Percentiles rank a stretch among this genome's conserved stretches.
phyloP scores from a whole-genome alignment of 208 protist genomes.

The Naegleria fowleri region DNA sequence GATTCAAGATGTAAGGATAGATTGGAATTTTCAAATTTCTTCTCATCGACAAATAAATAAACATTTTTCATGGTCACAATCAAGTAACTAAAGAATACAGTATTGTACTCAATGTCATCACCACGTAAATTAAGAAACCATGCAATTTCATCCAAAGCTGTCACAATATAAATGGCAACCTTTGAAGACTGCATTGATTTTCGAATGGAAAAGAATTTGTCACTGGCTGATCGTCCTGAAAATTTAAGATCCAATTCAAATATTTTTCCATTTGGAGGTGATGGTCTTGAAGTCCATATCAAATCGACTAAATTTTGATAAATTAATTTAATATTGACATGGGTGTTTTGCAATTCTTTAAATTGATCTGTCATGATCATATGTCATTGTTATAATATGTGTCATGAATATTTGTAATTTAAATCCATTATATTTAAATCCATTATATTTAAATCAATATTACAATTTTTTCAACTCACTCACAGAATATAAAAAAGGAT shows the following conservation, averaged over 20 bases:
- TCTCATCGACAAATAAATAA: constrained; percentile 39
- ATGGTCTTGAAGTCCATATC: constrained; percentile 24
- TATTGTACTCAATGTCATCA: constrained; percentile 71
- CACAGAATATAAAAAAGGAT: constrained; percentile 54
- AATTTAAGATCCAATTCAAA: constrained; percentile 61
- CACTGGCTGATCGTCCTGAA: constrained; percentile 54
- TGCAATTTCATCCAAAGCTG: constrained; percentile 78
- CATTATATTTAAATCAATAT: background rate
- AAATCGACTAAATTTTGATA: constrained; percentile 26
- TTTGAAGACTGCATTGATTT: constrained; percentile 51
- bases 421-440: background rate
- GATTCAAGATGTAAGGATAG: background rate
- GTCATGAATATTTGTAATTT: no score
- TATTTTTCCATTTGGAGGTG: constrained; percentile 37
- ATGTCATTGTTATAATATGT: no score
- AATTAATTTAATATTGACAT: background rate
- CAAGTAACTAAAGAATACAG: constrained; percentile 77
- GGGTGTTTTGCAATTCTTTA: background rate
- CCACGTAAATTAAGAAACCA: constrained; percentile 83
- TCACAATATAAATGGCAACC: constrained; percentile 64
- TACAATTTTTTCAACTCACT: constrained; percentile 51
- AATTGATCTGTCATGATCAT: background rate
- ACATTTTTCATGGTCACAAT: constrained; percentile 50
- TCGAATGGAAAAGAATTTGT: constrained; percentile 57
- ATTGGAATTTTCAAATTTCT: background rate